Conservation (phyloP, 129 eudicot species). For the Lactuca saligna region DNA sequence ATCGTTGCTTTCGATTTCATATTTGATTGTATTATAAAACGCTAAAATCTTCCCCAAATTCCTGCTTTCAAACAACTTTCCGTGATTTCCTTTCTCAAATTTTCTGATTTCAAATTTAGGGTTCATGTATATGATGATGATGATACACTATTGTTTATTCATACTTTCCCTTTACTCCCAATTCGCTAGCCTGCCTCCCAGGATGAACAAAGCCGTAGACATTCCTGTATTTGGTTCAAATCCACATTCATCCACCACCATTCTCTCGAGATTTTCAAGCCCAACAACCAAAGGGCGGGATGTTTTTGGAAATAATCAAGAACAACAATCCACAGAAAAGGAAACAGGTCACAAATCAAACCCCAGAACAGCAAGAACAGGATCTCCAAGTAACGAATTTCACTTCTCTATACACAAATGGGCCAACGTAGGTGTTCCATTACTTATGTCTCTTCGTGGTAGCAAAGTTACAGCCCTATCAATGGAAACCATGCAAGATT, state of each 20-base stretch:
- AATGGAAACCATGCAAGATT: slow-evolving; percentile 27
- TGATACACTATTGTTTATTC: slow-evolving; percentile 7
- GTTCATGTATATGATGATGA: slow-evolving; percentile 1
- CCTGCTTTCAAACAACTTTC: slow-evolving; percentile 8
- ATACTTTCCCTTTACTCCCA: background rate
- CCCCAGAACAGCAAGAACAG: slow-evolving; percentile 22
- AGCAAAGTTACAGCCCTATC: slow-evolving; percentile 35
- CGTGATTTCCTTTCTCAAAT: background rate
- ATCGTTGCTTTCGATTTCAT: background rate
- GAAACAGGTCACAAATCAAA: slow-evolving; percentile 30
- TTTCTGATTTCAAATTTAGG: background rate
- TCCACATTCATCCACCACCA: slow-evolving; percentile 36
- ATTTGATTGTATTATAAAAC: background rate
- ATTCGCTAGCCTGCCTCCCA: slow-evolving; percentile 54
- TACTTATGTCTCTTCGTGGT: slow-evolving; percentile 46
- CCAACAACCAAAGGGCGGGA: slow-evolving; percentile 30
- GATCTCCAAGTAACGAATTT: slow-evolving; percentile 45
- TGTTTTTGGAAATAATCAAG: slow-evolving; percentile 19
- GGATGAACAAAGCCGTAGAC: slow-evolving; percentile 42
- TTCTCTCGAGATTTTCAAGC: slow-evolving; percentile 51
- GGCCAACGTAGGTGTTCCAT: slow-evolving; percentile 69
- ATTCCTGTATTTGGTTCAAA: slow-evolving; percentile 48
- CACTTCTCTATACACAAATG: slow-evolving; percentile 95
- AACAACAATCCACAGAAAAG: slow-evolving; percentile 25
- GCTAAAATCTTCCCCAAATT: slow-evolving; percentile 6